A percentile compares a stretch with the other conserved stretches of the same genome.
phyloP scores from a whole-genome alignment of 805 yeast genomes.

The Kazachstania kunashirensis region DNA sequence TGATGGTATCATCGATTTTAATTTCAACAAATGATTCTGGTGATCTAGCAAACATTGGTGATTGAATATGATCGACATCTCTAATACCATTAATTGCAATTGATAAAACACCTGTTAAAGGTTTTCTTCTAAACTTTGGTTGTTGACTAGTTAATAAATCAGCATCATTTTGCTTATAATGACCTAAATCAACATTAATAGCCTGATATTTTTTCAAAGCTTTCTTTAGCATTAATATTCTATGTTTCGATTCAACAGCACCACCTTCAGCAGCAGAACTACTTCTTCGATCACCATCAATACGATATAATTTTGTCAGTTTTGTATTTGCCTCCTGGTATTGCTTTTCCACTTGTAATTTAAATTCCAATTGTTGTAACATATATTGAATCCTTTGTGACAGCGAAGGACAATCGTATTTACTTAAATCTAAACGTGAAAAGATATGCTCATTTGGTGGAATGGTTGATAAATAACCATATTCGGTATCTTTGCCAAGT shows the following conservation, averaged over 20 bases:
- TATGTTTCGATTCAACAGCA: slow-evolving; percentile 69
- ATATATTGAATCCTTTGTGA: slow-evolving; percentile 92
- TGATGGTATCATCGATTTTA: slow-evolving; percentile 81
- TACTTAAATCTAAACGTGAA: slow-evolving; percentile 70
- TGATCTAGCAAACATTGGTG: slow-evolving; percentile 65
- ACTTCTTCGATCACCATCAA: slow-evolving; percentile 83
- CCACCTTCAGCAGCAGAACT: slow-evolving; percentile 87
- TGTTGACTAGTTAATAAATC: slow-evolving; percentile 51
- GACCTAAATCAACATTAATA: slow-evolving; percentile 62
- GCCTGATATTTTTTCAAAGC: slow-evolving; percentile 82
- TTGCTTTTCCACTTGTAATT: slow-evolving; percentile 87
- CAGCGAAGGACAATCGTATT: slow-evolving; percentile 87
- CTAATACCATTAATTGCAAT: slow-evolving; percentile 68
- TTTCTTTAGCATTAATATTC: slow-evolving; percentile 73
- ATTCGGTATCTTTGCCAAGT: slow-evolving; percentile 10
- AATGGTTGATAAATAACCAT: slow-evolving; percentile 32
- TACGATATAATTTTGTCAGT: slow-evolving; percentile 70
- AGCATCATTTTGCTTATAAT: slow-evolving; percentile 49
- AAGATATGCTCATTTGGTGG: slow-evolving; percentile 33
- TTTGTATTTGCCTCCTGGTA: slow-evolving; percentile 89
- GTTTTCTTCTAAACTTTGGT: slow-evolving; percentile 69
- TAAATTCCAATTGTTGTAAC: slow-evolving; percentile 91
- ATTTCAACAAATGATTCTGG: slow-evolving; percentile 72
- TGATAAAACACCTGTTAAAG: slow-evolving; percentile 70
- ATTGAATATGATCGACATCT: slow-evolving; percentile 87